A percentile compares a stretch with the other conserved stretches of the same genome.
These are phyloP conservation scores for Apiotrichum montevideense DNA, from an alignment of 1,284 basidiomycete genomes.

Conservation along the genomic window DNA sequence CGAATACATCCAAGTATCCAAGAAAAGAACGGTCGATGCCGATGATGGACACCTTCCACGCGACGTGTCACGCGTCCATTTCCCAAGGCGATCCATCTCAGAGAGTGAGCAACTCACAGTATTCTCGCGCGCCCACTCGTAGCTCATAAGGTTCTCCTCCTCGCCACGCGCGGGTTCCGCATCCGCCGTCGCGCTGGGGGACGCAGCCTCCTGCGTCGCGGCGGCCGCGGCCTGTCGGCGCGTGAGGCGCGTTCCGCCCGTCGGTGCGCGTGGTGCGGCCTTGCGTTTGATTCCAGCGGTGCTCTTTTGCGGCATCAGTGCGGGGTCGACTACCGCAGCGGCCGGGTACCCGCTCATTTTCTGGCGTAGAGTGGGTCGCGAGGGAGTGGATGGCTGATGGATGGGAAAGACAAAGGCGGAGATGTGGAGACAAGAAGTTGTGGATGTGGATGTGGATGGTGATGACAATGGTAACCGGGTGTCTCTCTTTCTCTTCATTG, in stretches of 20 bases:
- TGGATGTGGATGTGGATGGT: background rate
- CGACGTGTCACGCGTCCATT: no score
- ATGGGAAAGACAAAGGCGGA: background rate
- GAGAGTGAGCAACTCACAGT: slow-evolving; percentile 4
- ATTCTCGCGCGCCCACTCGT: slow-evolving; percentile 15
- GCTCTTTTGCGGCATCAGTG: slow-evolving; percentile 3
- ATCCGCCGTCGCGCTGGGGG: background rate
- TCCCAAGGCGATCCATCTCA: no score
- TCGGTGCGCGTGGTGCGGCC: background rate
- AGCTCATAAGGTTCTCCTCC: slow-evolving; percentile 33
- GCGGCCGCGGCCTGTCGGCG: background rate
- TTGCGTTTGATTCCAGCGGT: slow-evolving; percentile 12
- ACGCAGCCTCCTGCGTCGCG: background rate
- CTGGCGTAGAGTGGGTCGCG: background rate
- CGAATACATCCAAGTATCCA: no score
- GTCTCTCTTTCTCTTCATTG: no score
- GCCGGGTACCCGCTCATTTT: background rate
- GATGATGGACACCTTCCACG: no score
- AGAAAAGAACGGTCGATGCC: no score
- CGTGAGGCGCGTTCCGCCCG: background rate
- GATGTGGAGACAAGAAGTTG: background rate
- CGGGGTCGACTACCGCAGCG: slow-evolving; percentile 9
- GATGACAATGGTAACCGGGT: background rate
- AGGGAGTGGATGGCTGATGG: background rate
- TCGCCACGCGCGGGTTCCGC: slow-evolving; percentile 29